These are phyloP conservation scores for Arthrobotrys sphaeroides DNA, from an alignment of 2,329 filamentous ascomycete genomes.

Conservation along the genomic window DNA sequence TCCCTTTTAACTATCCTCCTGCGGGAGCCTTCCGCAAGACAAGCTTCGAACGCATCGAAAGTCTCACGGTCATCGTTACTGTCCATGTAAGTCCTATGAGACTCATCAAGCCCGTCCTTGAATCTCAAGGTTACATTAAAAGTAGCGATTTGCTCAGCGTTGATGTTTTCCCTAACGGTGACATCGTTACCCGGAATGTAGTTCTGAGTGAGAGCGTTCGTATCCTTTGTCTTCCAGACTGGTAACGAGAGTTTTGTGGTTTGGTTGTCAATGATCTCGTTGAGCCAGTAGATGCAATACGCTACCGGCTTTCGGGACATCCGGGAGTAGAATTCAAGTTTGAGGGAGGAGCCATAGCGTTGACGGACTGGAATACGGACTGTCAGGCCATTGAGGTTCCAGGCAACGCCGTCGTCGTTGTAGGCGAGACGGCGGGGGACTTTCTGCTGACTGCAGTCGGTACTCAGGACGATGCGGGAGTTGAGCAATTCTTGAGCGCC, in stretches of 20 bases:
- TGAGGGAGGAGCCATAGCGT: constrained; percentile 86
- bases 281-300: constrained; percentile 85
- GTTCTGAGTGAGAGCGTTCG: constrained; percentile 83
- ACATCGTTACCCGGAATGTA: constrained; percentile 86
- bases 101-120: constrained; percentile 87
- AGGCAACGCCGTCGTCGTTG: constrained; percentile 63
- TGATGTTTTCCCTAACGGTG: constrained; percentile 74
- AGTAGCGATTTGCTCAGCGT: constrained; percentile 81
- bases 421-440: constrained; percentile 13
- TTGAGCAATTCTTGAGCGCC: constrained; percentile 61
- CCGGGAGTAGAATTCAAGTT: constrained; percentile 80
- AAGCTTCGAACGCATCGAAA: constrained; percentile 93
- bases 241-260: constrained; percentile 83
- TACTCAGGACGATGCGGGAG: constrained; percentile 52
- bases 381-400: constrained; percentile 61
- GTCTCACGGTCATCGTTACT: constrained; percentile 92
- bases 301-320: constrained; percentile 71
- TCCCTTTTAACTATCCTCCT: constrained; percentile 75
- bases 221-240: constrained; percentile 83
- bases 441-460: constrained; percentile 41
- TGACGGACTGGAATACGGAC: constrained; percentile 86
- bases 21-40: constrained; percentile 85
- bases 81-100: constrained; percentile 81
- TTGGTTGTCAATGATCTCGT: constrained; percentile 83
- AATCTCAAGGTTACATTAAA: constrained; percentile 82